phyloP scores from a whole-genome alignment of 2,329 filamentous ascomycete species.

The Cladosporium sp. region DNA sequence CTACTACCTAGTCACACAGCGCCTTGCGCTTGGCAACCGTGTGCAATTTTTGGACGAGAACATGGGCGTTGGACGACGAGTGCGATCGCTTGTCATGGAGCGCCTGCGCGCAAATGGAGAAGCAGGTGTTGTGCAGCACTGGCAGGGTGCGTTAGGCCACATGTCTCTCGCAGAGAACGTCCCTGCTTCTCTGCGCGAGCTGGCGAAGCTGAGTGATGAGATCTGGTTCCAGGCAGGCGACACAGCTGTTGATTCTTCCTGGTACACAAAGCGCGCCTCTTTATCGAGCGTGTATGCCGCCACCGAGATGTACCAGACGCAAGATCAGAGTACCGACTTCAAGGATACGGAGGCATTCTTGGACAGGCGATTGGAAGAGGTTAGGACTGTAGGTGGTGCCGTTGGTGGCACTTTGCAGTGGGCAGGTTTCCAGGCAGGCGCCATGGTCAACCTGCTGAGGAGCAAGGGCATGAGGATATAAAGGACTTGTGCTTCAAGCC shows the following conservation, averaged over 20 bases:
- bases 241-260: constrained; percentile 74
- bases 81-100: constrained; percentile 72
- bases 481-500: constrained; percentile 24
- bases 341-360: constrained; percentile 78
- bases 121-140: constrained; percentile 64
- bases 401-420: constrained; percentile 69
- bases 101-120: constrained; percentile 72
- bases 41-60: constrained; percentile 45
- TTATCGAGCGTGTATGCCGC: constrained; percentile 67
- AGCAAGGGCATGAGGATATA: constrained; percentile 85
- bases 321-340: constrained; percentile 73
- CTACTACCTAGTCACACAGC: constrained; percentile 71
- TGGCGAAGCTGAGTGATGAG: constrained; percentile 83
- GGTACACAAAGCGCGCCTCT: constrained; percentile 75
- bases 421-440: constrained; percentile 76
- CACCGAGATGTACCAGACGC: constrained; percentile 90
- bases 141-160: constrained; percentile 88
- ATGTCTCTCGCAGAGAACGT: constrained; percentile 85
- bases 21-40: constrained; percentile 56
- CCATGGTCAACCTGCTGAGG: constrained; percentile 76
- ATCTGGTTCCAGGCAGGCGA: constrained; percentile 88
- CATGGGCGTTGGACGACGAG: constrained; percentile 60
- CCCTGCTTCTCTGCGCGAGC: constrained; percentile 72
- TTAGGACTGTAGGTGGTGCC: constrained; percentile 61
- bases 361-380: constrained; percentile 70